Conservation (phyloP, 129 eudicot species). For the Artemisia tridentata region DNA sequence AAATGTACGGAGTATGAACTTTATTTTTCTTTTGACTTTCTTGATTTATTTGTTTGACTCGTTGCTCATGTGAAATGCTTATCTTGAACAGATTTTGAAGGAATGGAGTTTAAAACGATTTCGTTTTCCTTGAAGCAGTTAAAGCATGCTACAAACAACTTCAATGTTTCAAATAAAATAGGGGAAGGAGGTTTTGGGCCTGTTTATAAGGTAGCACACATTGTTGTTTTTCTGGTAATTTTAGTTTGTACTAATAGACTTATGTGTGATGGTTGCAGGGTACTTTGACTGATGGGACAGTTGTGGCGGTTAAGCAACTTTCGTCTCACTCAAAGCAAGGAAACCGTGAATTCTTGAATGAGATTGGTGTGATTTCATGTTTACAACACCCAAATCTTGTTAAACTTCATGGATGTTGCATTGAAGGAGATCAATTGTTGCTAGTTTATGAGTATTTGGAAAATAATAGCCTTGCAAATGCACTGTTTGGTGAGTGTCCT, state of each 20-base stretch:
- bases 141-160: conserved; percentile 72
- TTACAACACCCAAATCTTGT: conserved; percentile 85
- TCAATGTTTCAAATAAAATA: conserved; percentile 51
- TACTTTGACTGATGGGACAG: conserved; percentile 56
- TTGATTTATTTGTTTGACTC: conserved; percentile 21
- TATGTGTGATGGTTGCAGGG: conserved; percentile 52
- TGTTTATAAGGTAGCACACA: conserved; percentile 59
- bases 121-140: conserved; percentile 65
- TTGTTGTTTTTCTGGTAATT: not conserved
- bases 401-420: conserved; percentile 85
- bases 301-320: conserved; percentile 82
- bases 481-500: conserved; percentile 60
- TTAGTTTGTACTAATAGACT: conserved; percentile 10
- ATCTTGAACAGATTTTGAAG: conserved; percentile 57
- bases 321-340: conserved; percentile 80
- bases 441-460: conserved; percentile 80
- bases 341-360: conserved; percentile 81
- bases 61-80: not conserved
- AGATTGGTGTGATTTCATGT: conserved; percentile 84
- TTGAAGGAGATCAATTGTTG: conserved; percentile 73
- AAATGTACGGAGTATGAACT: conserved; percentile 32
- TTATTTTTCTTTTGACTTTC: conserved; percentile 9
- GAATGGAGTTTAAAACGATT: conserved; percentile 58
- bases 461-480: conserved; percentile 80
- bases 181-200: conserved; percentile 96